These are phyloP conservation scores for Gossypium aridum DNA, from an alignment of 441 rosid genomes.

Conservation along the genomic window DNA sequence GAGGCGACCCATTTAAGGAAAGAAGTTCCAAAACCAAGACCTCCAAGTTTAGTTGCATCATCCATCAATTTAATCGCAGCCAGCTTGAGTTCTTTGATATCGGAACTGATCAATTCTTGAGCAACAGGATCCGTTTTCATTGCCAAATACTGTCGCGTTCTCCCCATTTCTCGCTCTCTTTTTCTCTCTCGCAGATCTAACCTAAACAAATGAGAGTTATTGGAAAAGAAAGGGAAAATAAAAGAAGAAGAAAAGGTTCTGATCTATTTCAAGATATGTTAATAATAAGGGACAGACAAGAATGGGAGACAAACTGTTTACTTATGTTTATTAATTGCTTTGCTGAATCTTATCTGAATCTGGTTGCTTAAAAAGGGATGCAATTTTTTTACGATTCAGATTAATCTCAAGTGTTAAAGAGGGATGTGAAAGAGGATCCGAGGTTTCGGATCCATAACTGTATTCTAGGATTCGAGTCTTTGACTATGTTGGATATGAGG, in stretches of 20 bases:
- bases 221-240: background rate
- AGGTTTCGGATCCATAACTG: conserved; percentile 7
- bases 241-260: background rate
- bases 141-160: conserved; percentile 47
- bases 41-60: conserved; percentile 49
- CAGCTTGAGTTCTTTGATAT: conserved; percentile 42
- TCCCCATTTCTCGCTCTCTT: conserved; percentile 36
- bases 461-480: background rate
- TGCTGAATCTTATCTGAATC: background rate
- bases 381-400: background rate
- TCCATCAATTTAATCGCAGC: conserved; percentile 43
- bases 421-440: background rate
- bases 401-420: background rate
- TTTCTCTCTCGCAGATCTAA: conserved; percentile 8
- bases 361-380: background rate
- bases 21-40: conserved; percentile 58
- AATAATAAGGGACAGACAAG: background rate
- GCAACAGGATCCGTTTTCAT: conserved; percentile 52
- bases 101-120: conserved; percentile 38
- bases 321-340: background rate
- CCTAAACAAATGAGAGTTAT: background rate
- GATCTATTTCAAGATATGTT: background rate
- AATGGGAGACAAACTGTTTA: background rate
- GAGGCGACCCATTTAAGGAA: conserved; percentile 72
- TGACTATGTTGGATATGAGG: background rate